These are phyloP conservation scores for Sugiyamaella sp. DNA, from an alignment of 1,139 yeast species.

Conservation along the genomic window DNA sequence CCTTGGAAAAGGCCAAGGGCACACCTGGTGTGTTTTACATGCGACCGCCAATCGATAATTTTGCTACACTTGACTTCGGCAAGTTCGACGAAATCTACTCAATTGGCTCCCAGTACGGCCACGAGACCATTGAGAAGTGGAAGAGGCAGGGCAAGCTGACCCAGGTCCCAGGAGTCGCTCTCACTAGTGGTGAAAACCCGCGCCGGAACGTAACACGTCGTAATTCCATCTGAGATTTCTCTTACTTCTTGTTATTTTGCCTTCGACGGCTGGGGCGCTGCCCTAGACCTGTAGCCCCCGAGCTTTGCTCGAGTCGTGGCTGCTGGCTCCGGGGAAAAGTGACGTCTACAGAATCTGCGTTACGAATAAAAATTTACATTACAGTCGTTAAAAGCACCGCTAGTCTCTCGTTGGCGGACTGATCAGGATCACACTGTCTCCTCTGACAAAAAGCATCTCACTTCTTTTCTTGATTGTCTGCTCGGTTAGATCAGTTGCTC, in stretches of 20 bases:
- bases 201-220: conserved; percentile 51
- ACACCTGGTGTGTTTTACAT: conserved; percentile 88
- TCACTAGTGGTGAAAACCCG: conserved; percentile 33
- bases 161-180: conserved; percentile 57
- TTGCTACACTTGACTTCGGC: conserved; percentile 89
- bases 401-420: conserved; percentile 45
- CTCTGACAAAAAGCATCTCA: conserved; percentile 94
- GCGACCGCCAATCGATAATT: conserved; percentile 91
- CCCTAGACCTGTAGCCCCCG: no score
- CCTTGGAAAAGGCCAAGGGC: conserved; percentile 80
- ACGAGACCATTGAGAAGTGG: conserved; percentile 57
- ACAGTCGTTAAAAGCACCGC: conserved; percentile 4
- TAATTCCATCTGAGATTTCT: conserved; percentile 65
- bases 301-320: no score
- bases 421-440: conserved; percentile 88
- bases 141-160: conserved; percentile 60
- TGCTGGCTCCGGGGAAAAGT: no score
- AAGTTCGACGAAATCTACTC: conserved; percentile 87
- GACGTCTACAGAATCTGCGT: conserved; percentile 8
- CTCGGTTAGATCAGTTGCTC: conserved; percentile 18
- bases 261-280: no score
- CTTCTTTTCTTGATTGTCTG: conserved; percentile 61
- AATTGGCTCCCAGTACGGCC: conserved; percentile 80
- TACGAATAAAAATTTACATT: conserved; percentile 9
- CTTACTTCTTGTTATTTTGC: no score